Base-by-base conservation (phyloP, 1,284 basidiomycete genomes). In the Pascua guehoae region DNA sequence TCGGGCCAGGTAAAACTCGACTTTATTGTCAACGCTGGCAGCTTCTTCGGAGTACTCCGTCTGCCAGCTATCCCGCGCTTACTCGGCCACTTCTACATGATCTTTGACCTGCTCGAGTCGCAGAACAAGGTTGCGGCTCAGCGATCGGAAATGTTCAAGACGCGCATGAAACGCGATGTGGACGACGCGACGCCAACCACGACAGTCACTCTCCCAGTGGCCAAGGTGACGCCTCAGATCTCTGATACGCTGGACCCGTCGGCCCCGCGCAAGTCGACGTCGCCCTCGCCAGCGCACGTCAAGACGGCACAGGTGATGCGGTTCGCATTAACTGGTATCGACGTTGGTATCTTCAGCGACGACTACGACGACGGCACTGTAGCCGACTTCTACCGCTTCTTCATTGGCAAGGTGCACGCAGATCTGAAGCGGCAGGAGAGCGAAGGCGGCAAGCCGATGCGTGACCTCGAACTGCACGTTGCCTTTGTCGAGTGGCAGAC, bases 191-290 rank as follows among this genome's bases (percentile, higher is more conserved):
- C 89, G 1, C 85, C 88, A 10, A 87, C 92, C 40, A 88, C 90
- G 0, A 85, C 88, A 54, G 88, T 88, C 14, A 88, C 92, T 82
- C 75, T 92, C 40, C 81, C 85, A 53, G 87, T 88, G 47, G 32
- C 41, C 32, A 18, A 18, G 24, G 12, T n/a, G 2, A 18, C 49
- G 32, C 12, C 32, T 14, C 14, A 32, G 16, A 41, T 32, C 17
- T 18, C 49, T 12, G 15, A 56, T 83, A 86, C 1, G 89, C 88
- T 79, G 80, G 87, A 17, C 79, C 83, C 14, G 83, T 84, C 17
- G 82, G 82, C 40, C 78, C 81, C 8, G 84, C n/a, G 12, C 5
- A 11, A 24, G 45, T 18, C 46, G 9, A 32, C 24, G 24, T 32
- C 24, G 24, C 24, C 24, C 24, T 32, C 24, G 7, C 24, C 24